Conservation (phyloP, 371 early-diverging fungal species). For the Smittium culicis region DNA sequence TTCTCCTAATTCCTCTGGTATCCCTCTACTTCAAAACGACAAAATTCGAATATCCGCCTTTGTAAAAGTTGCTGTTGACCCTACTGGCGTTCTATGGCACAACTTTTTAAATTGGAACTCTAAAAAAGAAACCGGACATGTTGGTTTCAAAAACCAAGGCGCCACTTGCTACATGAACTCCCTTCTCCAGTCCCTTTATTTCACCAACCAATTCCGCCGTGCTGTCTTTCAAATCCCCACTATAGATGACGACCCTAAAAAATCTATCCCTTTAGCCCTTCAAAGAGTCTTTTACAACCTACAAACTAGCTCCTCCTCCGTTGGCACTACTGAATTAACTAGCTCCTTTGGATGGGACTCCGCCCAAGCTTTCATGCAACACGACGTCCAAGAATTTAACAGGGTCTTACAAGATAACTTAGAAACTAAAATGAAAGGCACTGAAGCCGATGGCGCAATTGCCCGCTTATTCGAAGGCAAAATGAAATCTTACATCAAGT, state of each 20-base stretch:
- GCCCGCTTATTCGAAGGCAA: slow-evolving; percentile 80
- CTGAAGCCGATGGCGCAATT: slow-evolving; percentile 84
- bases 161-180: slow-evolving; percentile 99
- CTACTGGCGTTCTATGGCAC: slow-evolving; percentile 89
- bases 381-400: slow-evolving; percentile 96
- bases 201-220: slow-evolving; percentile 88
- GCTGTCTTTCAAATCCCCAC: slow-evolving; percentile 86
- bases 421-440: slow-evolving; percentile 91
- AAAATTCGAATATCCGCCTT: slow-evolving; percentile 53
- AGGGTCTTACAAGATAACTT: slow-evolving; percentile 90
- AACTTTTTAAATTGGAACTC: slow-evolving; percentile 64
- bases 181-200: slow-evolving; percentile 91
- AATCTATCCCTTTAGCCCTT: slow-evolving; percentile 76
- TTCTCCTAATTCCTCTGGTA: slow-evolving; percentile 32
- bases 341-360: slow-evolving; percentile 96
- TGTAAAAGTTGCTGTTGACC: slow-evolving; percentile 69
- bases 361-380: slow-evolving; percentile 87
- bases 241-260: slow-evolving; percentile 64
- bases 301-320: slow-evolving; percentile 49
- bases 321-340: slow-evolving; percentile 86
- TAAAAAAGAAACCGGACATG: slow-evolving; percentile 76
- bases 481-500: slow-evolving; percentile 89
- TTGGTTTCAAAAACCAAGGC: slow-evolving; percentile 95
- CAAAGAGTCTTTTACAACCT: slow-evolving; percentile 91
- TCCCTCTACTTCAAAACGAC: slow-evolving; percentile 50